These are phyloP conservation scores for Peniophora sp. DNA, from an alignment of 1,284 basidiomycete species.

Conservation along the genomic window DNA sequence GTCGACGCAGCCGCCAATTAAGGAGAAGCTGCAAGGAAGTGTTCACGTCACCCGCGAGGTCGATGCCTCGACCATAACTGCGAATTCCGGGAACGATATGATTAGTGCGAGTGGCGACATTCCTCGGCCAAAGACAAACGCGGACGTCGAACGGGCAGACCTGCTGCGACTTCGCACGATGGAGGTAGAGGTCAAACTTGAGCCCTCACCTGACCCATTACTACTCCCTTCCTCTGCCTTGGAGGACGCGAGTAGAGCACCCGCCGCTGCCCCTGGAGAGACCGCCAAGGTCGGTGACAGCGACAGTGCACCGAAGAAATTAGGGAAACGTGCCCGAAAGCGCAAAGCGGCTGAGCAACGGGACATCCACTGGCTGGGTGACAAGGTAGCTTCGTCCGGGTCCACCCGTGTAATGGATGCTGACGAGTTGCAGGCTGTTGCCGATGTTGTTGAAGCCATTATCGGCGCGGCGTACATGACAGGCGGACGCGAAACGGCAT, in stretches of 20 bases:
- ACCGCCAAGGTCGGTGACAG: conserved; percentile 1
- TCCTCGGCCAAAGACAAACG: too few relatives aligned
- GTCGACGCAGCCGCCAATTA: conserved; percentile 10
- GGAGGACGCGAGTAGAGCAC: too few relatives aligned
- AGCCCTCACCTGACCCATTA: too few relatives aligned
- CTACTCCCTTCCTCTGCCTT: too few relatives aligned
- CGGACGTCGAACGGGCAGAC: too few relatives aligned
- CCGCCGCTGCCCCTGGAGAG: background rate
- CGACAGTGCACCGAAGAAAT: background rate
- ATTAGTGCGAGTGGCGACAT: too few relatives aligned
- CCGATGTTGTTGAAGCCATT: conserved; percentile 76
- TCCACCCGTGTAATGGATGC: conserved; percentile 4
- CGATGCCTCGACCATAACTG: too few relatives aligned
- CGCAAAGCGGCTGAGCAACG: conserved; percentile 38
- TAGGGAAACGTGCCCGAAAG: background rate
- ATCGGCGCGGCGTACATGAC: conserved; percentile 73
- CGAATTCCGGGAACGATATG: too few relatives aligned
- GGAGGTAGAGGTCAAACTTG: too few relatives aligned
- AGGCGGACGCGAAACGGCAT: conserved; percentile 55
- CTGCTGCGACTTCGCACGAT: too few relatives aligned
- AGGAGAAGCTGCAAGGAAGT: background rate
- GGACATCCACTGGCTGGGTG: conserved; percentile 55
- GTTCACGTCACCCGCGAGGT: too few relatives aligned
- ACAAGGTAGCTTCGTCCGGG: conserved; percentile 48
- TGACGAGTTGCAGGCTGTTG: conserved; percentile 46